Evolutionary conservation across 148 eudicot species (phyloP).

Genomic region (Cornus controversa): DNA sequence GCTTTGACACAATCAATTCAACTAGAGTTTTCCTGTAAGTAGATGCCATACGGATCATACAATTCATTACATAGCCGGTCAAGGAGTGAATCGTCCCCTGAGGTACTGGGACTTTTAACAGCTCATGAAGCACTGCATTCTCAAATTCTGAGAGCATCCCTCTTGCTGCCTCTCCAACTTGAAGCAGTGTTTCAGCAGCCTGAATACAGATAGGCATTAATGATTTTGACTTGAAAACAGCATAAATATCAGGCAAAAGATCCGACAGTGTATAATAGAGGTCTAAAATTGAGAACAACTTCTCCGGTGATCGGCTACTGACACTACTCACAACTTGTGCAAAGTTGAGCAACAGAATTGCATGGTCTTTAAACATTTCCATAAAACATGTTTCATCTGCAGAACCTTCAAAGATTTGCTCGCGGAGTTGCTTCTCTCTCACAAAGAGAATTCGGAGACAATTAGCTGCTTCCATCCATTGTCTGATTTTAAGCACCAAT

Average conservation of each 20-base stretch:
- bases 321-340: constrained; percentile 57
- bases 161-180: constrained; percentile 80
- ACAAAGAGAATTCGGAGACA: constrained; percentile 63
- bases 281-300: constrained; percentile 75
- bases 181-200: constrained; percentile 66
- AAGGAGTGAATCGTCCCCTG: constrained; percentile 88
- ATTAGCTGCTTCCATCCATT: constrained; percentile 75
- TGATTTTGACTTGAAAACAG: constrained; percentile 55
- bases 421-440: constrained; percentile 59
- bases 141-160: constrained; percentile 86
- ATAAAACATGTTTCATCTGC: constrained; percentile 61
- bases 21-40: constrained; percentile 74
- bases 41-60: constrained; percentile 57
- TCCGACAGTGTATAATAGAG: constrained; percentile 65
- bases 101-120: constrained; percentile 69
- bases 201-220: constrained; percentile 61
- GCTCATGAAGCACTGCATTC: constrained; percentile 73
- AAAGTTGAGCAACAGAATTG: constrained; percentile 63
- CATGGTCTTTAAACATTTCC: constrained; percentile 66
- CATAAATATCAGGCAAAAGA: constrained; percentile 67
- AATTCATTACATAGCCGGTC: constrained; percentile 96
- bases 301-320: constrained; percentile 70
- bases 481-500: constrained; percentile 61
- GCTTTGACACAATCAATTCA: constrained; percentile 41
- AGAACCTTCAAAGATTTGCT: constrained; percentile 53